Conservation (phyloP, 1,284 basidiomycete genomes). For the Tilletia caries region DNA sequence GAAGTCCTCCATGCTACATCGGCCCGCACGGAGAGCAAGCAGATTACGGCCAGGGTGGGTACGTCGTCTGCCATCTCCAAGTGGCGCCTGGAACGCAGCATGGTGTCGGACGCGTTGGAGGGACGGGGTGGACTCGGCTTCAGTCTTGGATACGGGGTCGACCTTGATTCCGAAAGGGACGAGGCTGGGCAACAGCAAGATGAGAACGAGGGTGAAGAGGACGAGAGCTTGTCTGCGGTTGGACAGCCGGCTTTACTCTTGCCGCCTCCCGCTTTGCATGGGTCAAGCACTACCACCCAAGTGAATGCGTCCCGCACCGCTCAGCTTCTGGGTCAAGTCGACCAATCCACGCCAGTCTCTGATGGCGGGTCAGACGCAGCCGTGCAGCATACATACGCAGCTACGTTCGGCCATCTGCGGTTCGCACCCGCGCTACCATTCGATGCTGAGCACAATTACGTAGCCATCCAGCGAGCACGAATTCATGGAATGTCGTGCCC, state of each 20-base stretch:
- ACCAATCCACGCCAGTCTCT: not conserved
- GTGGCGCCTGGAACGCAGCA: slow-evolving; percentile 4
- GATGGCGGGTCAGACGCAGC: not conserved
- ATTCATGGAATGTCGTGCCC: not conserved
- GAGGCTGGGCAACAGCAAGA: not conserved
- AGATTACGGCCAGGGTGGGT: not conserved
- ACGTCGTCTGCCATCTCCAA: not conserved
- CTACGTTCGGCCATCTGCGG: not conserved
- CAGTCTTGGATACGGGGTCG: slow-evolving; percentile 5
- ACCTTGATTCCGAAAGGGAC: not conserved
- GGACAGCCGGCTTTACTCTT: not conserved
- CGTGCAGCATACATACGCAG: not conserved
- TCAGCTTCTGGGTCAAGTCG: not conserved
- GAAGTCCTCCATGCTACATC: too few relatives aligned
- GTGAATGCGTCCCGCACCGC: not conserved
- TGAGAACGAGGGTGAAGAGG: not conserved
- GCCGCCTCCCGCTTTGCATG: not conserved
- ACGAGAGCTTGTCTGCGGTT: not conserved
- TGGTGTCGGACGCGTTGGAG: not conserved
- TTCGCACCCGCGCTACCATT: not conserved
- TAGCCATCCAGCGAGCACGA: not conserved
- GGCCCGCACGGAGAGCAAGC: not conserved
- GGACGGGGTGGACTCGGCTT: not conserved
- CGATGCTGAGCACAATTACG: not conserved
- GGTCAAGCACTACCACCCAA: not conserved